Evolutionary conservation across 1,284 basidiomycete species (phyloP).

Genomic region (Meira miltonrushii): DNA sequence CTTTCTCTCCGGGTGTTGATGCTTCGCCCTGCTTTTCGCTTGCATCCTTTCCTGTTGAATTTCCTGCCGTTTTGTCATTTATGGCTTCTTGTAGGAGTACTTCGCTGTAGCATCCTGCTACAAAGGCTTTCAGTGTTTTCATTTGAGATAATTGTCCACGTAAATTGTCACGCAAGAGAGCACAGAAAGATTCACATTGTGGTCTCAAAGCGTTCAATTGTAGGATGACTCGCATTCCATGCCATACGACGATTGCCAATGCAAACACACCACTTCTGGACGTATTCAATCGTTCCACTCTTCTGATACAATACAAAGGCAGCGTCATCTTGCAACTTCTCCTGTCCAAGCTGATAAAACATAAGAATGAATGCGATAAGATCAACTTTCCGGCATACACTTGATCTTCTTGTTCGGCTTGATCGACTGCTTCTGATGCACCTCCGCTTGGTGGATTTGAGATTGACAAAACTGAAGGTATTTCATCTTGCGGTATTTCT

Average conservation of each 20-base stretch:
- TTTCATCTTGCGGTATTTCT: conserved; percentile 36
- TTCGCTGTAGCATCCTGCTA: conserved; percentile 90
- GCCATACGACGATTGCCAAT: conserved; percentile 87
- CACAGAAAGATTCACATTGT: conserved; percentile 89
- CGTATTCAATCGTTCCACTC: conserved; percentile 81
- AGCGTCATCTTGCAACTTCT: conserved; percentile 79
- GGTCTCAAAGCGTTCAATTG: conserved; percentile 93
- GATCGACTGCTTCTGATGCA: conserved; percentile 16
- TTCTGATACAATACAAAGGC: conserved; percentile 83
- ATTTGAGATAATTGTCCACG: conserved; percentile 70
- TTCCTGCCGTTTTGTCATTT: conserved; percentile 6
- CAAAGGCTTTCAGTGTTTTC: conserved; percentile 86
- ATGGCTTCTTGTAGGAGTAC: conserved; percentile 60
- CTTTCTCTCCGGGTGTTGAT: background rate
- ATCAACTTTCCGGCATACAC: conserved; percentile 68
- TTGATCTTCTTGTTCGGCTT: conserved; percentile 40
- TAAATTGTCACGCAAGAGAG: conserved; percentile 78
- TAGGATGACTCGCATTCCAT: conserved; percentile 88
- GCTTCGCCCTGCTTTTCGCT: conserved; percentile 6
- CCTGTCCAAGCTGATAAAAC: conserved; percentile 82
- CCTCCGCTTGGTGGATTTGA: conserved; percentile 21
- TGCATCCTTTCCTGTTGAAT: background rate
- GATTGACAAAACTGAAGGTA: conserved; percentile 46
- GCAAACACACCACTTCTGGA: conserved; percentile 73
- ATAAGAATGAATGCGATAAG: conserved; percentile 81